Conservation (phyloP, 2,329 filamentous ascomycete species). For the Penicillium sp. region DNA sequence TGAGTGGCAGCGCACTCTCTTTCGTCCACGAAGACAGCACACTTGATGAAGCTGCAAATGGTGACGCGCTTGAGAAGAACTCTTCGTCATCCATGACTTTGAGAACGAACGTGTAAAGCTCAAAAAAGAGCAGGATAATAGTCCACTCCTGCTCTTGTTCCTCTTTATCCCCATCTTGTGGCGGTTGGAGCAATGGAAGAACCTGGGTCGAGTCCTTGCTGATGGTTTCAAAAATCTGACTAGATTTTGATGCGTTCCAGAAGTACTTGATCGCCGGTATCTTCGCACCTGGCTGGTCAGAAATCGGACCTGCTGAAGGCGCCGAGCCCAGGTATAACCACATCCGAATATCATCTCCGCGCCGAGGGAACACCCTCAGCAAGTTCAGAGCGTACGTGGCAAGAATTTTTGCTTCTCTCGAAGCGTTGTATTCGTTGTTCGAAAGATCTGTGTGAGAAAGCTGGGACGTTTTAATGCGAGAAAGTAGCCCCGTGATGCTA, state of each 20-base stretch:
- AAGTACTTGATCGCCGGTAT: conserved; percentile 77
- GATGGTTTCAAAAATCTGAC: conserved; percentile 58
- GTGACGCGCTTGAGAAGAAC: conserved; percentile 66
- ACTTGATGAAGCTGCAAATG: conserved; percentile 46
- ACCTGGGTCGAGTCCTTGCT: conserved; percentile 57
- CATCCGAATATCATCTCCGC: conserved; percentile 89
- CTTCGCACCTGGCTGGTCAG: conserved; percentile 32
- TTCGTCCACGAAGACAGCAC: conserved; percentile 55
- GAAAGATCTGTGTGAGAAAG: conserved; percentile 24
- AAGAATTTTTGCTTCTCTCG: conserved; percentile 66
- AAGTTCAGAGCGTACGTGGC: conserved; percentile 85
- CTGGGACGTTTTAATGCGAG: conserved; percentile 37
- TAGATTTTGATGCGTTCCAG: conserved; percentile 66
- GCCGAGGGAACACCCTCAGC: conserved; percentile 76
- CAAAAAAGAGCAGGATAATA: conserved; percentile 83
- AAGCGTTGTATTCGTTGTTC: conserved; percentile 36
- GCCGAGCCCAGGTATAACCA: conserved; percentile 80
- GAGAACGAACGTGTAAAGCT: conserved; percentile 89
- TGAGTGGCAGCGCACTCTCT: conserved; percentile 66
- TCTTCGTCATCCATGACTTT: conserved; percentile 96
- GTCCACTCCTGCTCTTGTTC: conserved; percentile 73
- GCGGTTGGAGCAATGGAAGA: conserved; percentile 54
- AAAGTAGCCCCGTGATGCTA: conserved; percentile 65
- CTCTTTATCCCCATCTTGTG: conserved; percentile 30
- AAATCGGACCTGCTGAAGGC: conserved; percentile 34